These are phyloP conservation scores for Babesia gibsoni DNA, from an alignment of 169 alveolate species.

Conservation along the genomic window DNA sequence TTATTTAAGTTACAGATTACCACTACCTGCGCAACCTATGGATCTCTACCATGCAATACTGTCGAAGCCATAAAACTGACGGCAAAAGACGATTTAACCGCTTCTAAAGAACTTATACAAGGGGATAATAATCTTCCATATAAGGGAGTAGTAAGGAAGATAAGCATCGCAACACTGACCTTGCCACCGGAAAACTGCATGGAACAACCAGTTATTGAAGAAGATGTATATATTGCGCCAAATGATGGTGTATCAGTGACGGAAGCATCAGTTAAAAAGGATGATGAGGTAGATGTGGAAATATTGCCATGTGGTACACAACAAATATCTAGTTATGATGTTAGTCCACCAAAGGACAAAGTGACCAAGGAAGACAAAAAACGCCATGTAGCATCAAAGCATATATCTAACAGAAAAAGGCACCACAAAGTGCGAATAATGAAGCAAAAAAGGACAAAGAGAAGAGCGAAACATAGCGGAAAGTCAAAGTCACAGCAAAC, in stretches of 20 bases:
- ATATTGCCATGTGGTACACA: background rate
- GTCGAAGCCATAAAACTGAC: background rate
- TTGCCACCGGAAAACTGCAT: background rate
- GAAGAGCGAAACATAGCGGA: too few relatives aligned
- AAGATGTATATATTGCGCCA: background rate
- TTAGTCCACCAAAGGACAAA: background rate
- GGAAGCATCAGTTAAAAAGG: background rate
- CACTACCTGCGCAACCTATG: constrained; percentile 7
- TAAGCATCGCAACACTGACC: background rate
- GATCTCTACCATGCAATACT: background rate
- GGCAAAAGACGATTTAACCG: background rate
- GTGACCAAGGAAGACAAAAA: background rate
- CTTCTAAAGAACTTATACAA: background rate
- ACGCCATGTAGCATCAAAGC: background rate
- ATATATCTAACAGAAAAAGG: background rate
- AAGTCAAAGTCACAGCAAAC: too few relatives aligned
- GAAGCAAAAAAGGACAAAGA: too few relatives aligned
- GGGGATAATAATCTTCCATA: background rate
- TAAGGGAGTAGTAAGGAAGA: background rate
- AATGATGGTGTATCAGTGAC: background rate
- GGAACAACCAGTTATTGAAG: background rate
- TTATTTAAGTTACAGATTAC: background rate
- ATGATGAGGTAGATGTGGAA: background rate
- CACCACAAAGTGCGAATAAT: background rate
- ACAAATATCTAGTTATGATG: background rate